Conservation (phyloP, 129 eudicot species). For the Escallonia herrerae region DNA sequence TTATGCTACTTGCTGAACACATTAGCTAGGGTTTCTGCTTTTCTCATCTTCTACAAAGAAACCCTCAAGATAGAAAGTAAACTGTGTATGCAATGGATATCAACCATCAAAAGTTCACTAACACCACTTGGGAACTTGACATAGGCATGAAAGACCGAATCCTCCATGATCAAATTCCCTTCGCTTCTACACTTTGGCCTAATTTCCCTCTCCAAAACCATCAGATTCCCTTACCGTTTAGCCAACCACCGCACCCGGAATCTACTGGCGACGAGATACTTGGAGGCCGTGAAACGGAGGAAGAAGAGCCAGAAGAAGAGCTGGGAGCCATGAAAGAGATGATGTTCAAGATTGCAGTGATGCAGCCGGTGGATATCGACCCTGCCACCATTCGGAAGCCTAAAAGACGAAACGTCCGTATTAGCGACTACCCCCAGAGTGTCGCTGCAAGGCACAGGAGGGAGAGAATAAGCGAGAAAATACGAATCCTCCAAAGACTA, state of each 20-base stretch:
- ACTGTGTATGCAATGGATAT: conserved; percentile 16
- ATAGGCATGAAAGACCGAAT: conserved; percentile 22
- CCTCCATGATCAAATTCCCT: conserved; percentile 13
- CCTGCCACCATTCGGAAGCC: conserved; percentile 57
- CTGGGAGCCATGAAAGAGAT: conserved; percentile 65
- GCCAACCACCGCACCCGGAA: background rate
- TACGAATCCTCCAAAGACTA: conserved; percentile 71
- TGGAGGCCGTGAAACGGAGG: conserved; percentile 6
- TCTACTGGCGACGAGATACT: background rate
- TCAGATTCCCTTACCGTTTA: background rate
- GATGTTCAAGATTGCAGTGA: conserved; percentile 56
- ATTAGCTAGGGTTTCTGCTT: background rate
- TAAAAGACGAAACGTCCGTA: conserved; percentile 48
- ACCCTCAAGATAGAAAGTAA: background rate
- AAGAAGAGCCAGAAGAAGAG: conserved; percentile 37
- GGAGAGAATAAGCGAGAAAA: conserved; percentile 50
- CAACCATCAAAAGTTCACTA: conserved; percentile 10
- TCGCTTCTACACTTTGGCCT: conserved; percentile 14
- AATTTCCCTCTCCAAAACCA: conserved; percentile 19
- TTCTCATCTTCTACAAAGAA: background rate
- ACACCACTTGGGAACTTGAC: conserved; percentile 23
- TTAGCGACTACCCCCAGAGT: conserved; percentile 64
- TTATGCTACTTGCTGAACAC: background rate
- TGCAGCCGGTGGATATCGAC: conserved; percentile 70
- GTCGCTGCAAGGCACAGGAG: conserved; percentile 63